Conservation (phyloP, 2,329 filamentous ascomycete genomes). For the Tympanopsis confertula region DNA sequence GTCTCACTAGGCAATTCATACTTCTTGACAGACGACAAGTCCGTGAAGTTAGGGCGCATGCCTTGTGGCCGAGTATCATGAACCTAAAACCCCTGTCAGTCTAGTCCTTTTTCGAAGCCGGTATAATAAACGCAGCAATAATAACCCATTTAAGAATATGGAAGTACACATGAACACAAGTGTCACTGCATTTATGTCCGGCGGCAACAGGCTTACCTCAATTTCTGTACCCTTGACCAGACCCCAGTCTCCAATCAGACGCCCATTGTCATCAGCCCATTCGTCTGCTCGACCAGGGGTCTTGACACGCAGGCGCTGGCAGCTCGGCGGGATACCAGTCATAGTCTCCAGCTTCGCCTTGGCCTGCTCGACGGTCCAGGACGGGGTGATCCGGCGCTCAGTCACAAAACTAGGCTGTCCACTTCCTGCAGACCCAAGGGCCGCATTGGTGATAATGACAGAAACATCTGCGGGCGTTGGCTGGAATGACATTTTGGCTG, state of each 20-base stretch:
- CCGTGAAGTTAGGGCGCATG: not conserved
- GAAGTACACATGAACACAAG: too few species aligned
- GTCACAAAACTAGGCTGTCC: not conserved
- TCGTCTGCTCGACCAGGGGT: not conserved
- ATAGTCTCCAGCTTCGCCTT: slow-evolving; percentile 1
- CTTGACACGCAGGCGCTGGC: not conserved
- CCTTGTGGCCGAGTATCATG: not conserved
- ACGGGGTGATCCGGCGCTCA: not conserved
- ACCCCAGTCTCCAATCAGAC: not conserved
- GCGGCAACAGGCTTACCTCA: slow-evolving; percentile 1
- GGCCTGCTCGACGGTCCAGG: not conserved
- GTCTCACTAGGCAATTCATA: not conserved
- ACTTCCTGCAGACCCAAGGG: not conserved
- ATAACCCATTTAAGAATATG: too few species aligned
- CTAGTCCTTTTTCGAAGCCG: too few species aligned
- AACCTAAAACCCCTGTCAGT: too few species aligned
- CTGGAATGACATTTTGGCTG: not conserved
- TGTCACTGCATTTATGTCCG: too few species aligned
- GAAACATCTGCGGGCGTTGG: not conserved
- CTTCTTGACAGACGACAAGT: not conserved
- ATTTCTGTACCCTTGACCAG: not conserved
- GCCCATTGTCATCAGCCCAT: not conserved
- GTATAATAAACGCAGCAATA: too few species aligned
- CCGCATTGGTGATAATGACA: slow-evolving; percentile 1
- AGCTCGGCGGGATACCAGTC: not conserved